Base-by-base conservation (phyloP, 1,284 basidiomycete species). In the Cystobasidiaceae sp. region DNA sequence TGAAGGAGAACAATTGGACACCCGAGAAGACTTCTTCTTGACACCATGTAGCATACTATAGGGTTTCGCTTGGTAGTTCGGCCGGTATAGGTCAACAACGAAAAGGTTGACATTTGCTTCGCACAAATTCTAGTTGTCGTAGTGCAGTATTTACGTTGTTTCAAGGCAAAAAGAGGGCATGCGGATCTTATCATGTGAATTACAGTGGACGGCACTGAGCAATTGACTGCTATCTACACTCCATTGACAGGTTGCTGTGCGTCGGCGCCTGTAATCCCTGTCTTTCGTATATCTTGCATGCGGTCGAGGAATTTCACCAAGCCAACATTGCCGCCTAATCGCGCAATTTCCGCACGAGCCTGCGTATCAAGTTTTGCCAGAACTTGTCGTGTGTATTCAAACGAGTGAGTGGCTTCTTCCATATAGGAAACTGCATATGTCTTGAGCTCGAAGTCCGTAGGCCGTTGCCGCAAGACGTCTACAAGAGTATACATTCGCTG, bases 391-490 rank as follows among this genome's bases (percentile, higher is more conserved):
- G 88, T 90, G 73, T 90, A 90, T 0, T 82, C 84, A 71, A 91
- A 90, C 0, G 88, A 88, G 64, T 83, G 81, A 0, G 89, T 91
- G 30, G 82, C 77, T n/a, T 82, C 74, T 21, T 80, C 79, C 72
- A 96, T 82, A 75, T 93, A 92, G 9, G 83, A 79, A 61, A 96
- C 90, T 0, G 86, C 84, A 72, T 91, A 86, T 0, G 78, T 78
- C 74, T 94, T 96, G 58, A 90, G 80, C 0, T 87, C 87, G 0
- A 85, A 84, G 0, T 88, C 89, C 0, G 83, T 81, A 0, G 93
- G 90, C 11, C 88, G 82, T 77, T 94, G 92, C 75, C 93, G 89
- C 19, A 96, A 82, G 9, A 93, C 85, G 71, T 93, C 91, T 93
- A n/a, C n/a, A n/a, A n/a, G n/a, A n/a, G n/a, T n/a, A n/a, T n/a